Conservation (phyloP, 2,329 filamentous ascomycete genomes). For the Alternaria burnsii region DNA sequence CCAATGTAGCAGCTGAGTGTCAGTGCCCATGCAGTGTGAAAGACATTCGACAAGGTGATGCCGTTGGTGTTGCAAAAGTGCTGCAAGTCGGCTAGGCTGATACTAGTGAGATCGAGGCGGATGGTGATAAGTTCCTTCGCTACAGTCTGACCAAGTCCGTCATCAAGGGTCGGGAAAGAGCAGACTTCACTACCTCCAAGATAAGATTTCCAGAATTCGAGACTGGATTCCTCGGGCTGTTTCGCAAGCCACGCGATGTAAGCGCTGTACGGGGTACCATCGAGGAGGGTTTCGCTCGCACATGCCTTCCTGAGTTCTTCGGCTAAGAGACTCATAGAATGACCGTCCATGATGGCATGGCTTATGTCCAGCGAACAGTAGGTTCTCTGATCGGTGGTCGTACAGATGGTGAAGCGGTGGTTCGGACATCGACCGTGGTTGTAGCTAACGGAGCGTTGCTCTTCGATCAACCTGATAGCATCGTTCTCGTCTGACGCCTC, state of each 20-base stretch:
- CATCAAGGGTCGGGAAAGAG: constrained; percentile 44
- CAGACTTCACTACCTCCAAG: constrained; percentile 42
- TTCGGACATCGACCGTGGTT: constrained; percentile 36
- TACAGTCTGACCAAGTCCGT: constrained; percentile 19
- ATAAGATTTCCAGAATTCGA: constrained; percentile 46
- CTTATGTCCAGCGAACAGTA: constrained; percentile 47
- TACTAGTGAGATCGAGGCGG: constrained; percentile 38
- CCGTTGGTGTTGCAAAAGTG: constrained; percentile 54
- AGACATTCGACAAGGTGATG: constrained; percentile 59
- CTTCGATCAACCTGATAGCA: constrained; percentile 29
- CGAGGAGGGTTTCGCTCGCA: constrained; percentile 27
- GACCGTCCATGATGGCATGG: constrained; percentile 49
- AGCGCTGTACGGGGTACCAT: constrained; percentile 43
- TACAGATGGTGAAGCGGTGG: constrained; percentile 46
- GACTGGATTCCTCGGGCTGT: constrained; percentile 36
- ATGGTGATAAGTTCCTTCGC: constrained; percentile 39
- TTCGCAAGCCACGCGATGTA: constrained; percentile 43
- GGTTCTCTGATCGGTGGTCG: constrained; percentile 25
- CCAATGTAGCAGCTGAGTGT: constrained; percentile 51
- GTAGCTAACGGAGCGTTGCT: constrained; percentile 36
- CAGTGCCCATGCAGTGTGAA: constrained; percentile 54
- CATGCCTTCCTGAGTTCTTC: constrained; percentile 42
- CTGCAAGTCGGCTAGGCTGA: constrained; percentile 40
- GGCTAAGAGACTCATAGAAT: constrained; percentile 43
- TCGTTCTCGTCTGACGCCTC: constrained; percentile 31